Evolutionary conservation across 139 green algal genomes (phyloP).

Genomic region (Chlorella sp.): DNA sequence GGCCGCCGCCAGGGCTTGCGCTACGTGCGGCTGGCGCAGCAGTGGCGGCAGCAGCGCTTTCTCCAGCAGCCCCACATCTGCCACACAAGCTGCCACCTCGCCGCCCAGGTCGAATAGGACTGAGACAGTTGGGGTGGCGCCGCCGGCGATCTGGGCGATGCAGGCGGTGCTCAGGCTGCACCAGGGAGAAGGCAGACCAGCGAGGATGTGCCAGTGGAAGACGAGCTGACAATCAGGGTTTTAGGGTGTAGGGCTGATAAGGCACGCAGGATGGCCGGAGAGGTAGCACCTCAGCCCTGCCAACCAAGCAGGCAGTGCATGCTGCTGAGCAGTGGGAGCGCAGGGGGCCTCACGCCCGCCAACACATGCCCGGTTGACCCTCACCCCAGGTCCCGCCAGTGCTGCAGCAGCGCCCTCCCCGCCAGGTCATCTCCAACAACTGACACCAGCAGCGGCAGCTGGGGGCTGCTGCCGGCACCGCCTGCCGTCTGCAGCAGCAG

Average conservation of each 20-base stretch:
- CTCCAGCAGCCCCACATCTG: constrained; percentile 64
- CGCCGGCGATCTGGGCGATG: constrained; percentile 31
- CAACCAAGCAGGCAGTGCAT: neutral
- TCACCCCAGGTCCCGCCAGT: constrained; percentile 34
- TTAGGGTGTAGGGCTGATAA: too few relatives aligned
- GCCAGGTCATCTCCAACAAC: constrained; percentile 55
- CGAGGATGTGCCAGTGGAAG: neutral
- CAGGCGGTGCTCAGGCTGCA: constrained; percentile 25
- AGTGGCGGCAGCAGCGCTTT: constrained; percentile 46
- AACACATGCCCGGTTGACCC: neutral
- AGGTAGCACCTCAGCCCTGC: too few relatives aligned
- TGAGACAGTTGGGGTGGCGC: constrained; percentile 14
- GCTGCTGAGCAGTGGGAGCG: neutral
- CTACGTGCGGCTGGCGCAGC: neutral
- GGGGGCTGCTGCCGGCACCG: neutral
- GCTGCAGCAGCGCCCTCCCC: constrained; percentile 44
- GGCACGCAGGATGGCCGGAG: neutral
- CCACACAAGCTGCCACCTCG: constrained; percentile 71
- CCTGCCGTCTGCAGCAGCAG: constrained; percentile 16
- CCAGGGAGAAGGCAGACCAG: neutral
- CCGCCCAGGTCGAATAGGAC: constrained; percentile 44
- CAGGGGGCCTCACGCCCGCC: neutral
- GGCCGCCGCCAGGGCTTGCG: constrained; percentile 15
- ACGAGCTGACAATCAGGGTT: neutral
- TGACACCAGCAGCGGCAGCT: constrained; percentile 49